These are phyloP conservation scores for Colletotrichum liriopes DNA, from an alignment of 2,329 filamentous ascomycete genomes.

Conservation along the genomic window DNA sequence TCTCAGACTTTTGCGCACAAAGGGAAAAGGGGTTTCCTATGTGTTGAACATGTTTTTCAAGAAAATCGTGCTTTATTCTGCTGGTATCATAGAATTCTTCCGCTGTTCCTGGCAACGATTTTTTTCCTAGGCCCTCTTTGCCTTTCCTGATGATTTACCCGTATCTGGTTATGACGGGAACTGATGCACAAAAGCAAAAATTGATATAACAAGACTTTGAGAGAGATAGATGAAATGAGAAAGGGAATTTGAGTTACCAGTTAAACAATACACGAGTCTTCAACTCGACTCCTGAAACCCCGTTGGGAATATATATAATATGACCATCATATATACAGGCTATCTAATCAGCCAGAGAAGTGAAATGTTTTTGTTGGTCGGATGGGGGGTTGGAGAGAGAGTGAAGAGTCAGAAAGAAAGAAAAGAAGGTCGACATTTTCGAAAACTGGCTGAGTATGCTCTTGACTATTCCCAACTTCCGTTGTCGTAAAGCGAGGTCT, in stretches of 20 bases:
- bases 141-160: neutral
- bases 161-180: neutral
- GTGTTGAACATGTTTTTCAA: constrained; percentile 30
- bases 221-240: constrained; percentile 9
- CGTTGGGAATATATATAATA: constrained; percentile 47
- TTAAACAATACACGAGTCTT: constrained; percentile 43
- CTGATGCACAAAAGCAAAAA: constrained; percentile 27
- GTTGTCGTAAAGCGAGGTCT: constrained; percentile 33
- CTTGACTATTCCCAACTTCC: constrained; percentile 37
- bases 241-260: constrained; percentile 31
- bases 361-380: constrained; percentile 31
- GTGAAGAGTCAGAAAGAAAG: constrained; percentile 37
- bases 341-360: constrained; percentile 45
- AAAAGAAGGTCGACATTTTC: constrained; percentile 41
- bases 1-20: neutral
- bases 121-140: constrained; percentile 3
- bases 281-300: constrained; percentile 42
- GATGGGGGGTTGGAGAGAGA: constrained; percentile 36
- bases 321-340: constrained; percentile 48
- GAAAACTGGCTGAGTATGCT: constrained; percentile 35
- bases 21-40: neutral
- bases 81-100: constrained; percentile 34
- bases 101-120: constrained; percentile 23
- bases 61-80: constrained; percentile 40
- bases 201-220: constrained; percentile 8